Evolutionary conservation across 768 basidiomycete species (phyloP), one percentile per base, ranked within the genome.

Genomic region (Amanita inopinata): DNA sequence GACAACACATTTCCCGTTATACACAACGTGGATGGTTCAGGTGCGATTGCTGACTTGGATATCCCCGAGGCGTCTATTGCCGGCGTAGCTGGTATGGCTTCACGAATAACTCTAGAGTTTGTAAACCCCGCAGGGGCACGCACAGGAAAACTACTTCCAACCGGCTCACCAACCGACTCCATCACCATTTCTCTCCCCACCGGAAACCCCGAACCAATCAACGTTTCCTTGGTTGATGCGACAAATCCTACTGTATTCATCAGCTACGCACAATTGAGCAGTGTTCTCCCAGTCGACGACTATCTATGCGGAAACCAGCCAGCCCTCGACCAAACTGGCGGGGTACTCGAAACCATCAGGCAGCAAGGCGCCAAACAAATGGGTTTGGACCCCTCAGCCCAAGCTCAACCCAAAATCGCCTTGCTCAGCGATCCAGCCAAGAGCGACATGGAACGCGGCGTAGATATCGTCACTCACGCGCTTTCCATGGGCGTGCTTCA

Each of bases 221-320:
- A 55, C 31, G 69, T 64, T 1, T 81, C 80, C 8, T 65, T 80
- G 6, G 70, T 86, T 9, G 83, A 86, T 51, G 82, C 82, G 1
- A 80, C 83, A 11, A 85, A 86, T 55, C 83, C 83, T 0, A 80
- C 76, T 4, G 73, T 87, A 11, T 78, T 87, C 58, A 65, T 84
- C 49, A 42, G 58, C 24, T 57, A 65, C 3, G 46, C 57, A 0
- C 71, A 75, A 30, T 62, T 85, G 27, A 48, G 54, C 15, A 33
- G 48, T 4, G 56, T 63, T 25, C 61, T 75, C 33, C 57, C 63
- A 15, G 51, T 72, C 31, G 60, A 56, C 28, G 61, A 60, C n/a
- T 71, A 66, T 47, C 35, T 66, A 28, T 34, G 52, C 2, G 58
- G 62, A 11, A 57, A 54, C 38, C 41, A 59, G 24, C 42, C 59